Percentiles rank a stretch among this genome's conserved stretches.
These are phyloP conservation scores for Cetradonia linearis DNA, from an alignment of 495 filamentous ascomycete species.

Conservation along the genomic window DNA sequence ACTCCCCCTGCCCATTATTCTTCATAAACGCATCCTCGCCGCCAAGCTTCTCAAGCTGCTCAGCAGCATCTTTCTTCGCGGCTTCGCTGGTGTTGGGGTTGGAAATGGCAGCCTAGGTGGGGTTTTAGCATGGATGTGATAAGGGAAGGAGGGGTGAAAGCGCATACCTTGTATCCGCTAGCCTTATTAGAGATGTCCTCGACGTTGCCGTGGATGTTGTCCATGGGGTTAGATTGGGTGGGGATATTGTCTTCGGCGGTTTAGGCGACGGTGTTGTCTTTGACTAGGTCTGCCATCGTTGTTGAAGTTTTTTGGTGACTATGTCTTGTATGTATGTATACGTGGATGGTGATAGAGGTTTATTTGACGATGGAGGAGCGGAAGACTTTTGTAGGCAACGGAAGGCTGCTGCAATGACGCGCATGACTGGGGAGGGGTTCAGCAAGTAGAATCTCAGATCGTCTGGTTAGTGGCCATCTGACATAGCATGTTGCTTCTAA, in stretches of 20 bases:
- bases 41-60: conserved; percentile 18
- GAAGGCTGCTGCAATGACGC: background rate
- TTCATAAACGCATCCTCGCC: conserved; percentile 23
- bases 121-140: background rate
- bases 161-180: conserved; percentile 19
- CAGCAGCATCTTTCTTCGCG: conserved; percentile 16
- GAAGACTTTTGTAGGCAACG: background rate
- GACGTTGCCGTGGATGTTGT: conserved; percentile 20
- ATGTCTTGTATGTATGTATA: background rate
- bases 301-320: background rate
- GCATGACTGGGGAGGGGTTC: conserved; percentile 2
- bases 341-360: background rate
- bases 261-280: conserved; percentile 17
- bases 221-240: conserved; percentile 21
- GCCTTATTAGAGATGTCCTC: conserved; percentile 23
- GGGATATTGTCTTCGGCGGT: conserved; percentile 22
- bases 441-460: background rate
- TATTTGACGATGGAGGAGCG: background rate
- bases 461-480: background rate
- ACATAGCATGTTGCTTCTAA: background rate
- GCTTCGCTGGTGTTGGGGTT: background rate
- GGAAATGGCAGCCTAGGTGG: background rate
- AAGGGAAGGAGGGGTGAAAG: background rate
- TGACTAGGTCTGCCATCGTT: conserved; percentile 17
- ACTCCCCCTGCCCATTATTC: conserved; percentile 21